Conservation (phyloP, 768 basidiomycete species). For the Auriscalpium orientale region DNA sequence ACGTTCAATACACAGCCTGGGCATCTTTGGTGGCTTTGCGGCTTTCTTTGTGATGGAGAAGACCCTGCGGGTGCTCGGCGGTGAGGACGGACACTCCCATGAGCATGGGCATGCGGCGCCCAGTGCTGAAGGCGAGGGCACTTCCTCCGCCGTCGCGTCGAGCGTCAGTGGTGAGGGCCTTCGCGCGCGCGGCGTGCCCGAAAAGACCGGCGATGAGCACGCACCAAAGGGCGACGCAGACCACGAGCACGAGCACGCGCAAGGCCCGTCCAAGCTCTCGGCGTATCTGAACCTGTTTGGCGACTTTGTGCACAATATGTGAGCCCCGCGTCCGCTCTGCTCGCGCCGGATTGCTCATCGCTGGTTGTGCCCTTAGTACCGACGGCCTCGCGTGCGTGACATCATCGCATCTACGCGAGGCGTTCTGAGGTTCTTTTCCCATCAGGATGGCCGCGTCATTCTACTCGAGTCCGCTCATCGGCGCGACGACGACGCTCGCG, state of each 20-base stretch:
- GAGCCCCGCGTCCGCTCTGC: slow-evolving; percentile 16
- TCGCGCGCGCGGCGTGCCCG: slow-evolving; percentile 22
- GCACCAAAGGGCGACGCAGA: slow-evolving; percentile 15
- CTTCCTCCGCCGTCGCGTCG: slow-evolving; percentile 40
- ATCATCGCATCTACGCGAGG: slow-evolving; percentile 3
- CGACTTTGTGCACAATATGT: slow-evolving; percentile 94
- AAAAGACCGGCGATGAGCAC: slow-evolving; percentile 17
- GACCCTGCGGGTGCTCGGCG: slow-evolving; percentile 71
- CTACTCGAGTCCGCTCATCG: slow-evolving; percentile 90
- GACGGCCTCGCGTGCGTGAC: slow-evolving; percentile 79
- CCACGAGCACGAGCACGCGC: slow-evolving; percentile 20
- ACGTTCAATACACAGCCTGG: slow-evolving; percentile 46
- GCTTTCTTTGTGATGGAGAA: slow-evolving; percentile 94
- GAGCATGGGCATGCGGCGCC: slow-evolving; percentile 47
- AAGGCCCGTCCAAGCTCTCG: slow-evolving; percentile 72
- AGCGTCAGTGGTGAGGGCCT: slow-evolving; percentile 39
- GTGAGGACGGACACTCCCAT: slow-evolving; percentile 54
- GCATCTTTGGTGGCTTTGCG: slow-evolving; percentile 81
- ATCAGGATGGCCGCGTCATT: slow-evolving; percentile 90
- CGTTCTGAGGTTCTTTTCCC: slow-evolving; percentile 4
- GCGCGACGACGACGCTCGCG: slow-evolving; percentile 90
- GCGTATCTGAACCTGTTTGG: slow-evolving; percentile 92
- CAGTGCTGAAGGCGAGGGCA: slow-evolving; percentile 24
- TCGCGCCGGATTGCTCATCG: not conserved
- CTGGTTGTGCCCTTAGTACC: slow-evolving; percentile 42